Conservation (phyloP, 202 grass and related monocot genomes). For the Sporobolus alterniflorus region DNA sequence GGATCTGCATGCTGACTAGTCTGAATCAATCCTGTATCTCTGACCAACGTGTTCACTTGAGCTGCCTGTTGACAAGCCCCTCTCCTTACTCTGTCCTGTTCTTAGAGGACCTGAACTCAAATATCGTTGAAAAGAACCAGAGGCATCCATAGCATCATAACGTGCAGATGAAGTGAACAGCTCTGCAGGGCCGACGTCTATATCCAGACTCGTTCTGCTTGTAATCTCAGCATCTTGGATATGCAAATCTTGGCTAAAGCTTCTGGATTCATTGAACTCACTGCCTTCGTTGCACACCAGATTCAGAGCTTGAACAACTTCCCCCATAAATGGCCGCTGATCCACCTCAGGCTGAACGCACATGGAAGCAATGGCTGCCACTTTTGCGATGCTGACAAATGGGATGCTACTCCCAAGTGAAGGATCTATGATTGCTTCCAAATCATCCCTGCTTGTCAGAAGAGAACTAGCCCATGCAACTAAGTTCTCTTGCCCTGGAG, state of each 20-base stretch:
- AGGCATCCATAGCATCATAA: slow-evolving; percentile 62
- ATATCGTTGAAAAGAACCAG: slow-evolving; percentile 87
- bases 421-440: slow-evolving; percentile 76
- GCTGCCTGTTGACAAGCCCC: slow-evolving; percentile 71
- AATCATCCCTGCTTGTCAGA: slow-evolving; percentile 71
- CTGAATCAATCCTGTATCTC: slow-evolving; percentile 60
- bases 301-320: slow-evolving; percentile 95
- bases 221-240: slow-evolving; percentile 46
- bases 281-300: slow-evolving; percentile 86
- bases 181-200: slow-evolving; percentile 45
- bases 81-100: slow-evolving; percentile 39
- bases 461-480: slow-evolving; percentile 89
- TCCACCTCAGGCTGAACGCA: slow-evolving; percentile 99
- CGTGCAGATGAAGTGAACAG: slow-evolving; percentile 61
- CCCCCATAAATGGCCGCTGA: slow-evolving; percentile 96
- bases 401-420: slow-evolving; percentile 62
- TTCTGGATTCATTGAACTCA: slow-evolving; percentile 57
- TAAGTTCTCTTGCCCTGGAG: slow-evolving; percentile 92
- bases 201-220: slow-evolving; percentile 53
- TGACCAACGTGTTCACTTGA: slow-evolving; percentile 74
- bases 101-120: slow-evolving; percentile 79
- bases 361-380: slow-evolving; percentile 98
- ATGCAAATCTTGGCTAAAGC: slow-evolving; percentile 58
- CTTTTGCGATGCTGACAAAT: slow-evolving; percentile 78
- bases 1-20: slow-evolving; percentile 47